Evolutionary conservation across 2,329 filamentous ascomycete species (phyloP).

Genomic region (Aspergillus ustus): DNA sequence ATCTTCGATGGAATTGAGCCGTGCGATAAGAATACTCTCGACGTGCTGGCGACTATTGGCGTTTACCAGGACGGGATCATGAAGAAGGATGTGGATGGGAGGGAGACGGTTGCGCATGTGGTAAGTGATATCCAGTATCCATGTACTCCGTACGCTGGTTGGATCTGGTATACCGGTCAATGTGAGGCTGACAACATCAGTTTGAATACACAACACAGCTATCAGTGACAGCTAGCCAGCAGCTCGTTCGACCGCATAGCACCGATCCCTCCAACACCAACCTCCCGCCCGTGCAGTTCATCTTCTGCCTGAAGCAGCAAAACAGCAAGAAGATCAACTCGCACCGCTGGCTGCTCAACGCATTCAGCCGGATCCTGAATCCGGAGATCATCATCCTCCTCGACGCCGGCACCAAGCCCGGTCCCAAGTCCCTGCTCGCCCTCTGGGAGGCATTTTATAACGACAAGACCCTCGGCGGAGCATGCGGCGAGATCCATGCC

Average conservation of each 20-base stretch:
- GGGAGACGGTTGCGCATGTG: constrained; percentile 94
- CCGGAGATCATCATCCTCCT: constrained; percentile 95
- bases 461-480: constrained; percentile 97
- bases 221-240: constrained; percentile 95
- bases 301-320: constrained; percentile 98
- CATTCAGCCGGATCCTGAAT: constrained; percentile 94
- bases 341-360: constrained; percentile 97
- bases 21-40: constrained; percentile 92
- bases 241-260: constrained; percentile 89
- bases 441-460: constrained; percentile 99
- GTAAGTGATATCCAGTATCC: constrained; percentile 39
- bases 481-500: constrained; percentile 98
- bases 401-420: constrained; percentile 96
- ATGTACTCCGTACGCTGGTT: no score
- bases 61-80: constrained; percentile 98
- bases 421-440: constrained; percentile 85
- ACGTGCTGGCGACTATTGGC: constrained; percentile 91
- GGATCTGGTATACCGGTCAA: not conserved
- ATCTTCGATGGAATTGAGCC: constrained; percentile 98
- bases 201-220: constrained; percentile 99
- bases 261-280: constrained; percentile 82
- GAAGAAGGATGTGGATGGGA: constrained; percentile 97
- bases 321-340: constrained; percentile 99
- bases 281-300: constrained; percentile 96
- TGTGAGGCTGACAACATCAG: constrained; percentile 32